Percentiles rank a stretch among this genome's conserved stretches.
Conservation (phyloP, 148 eudicot species). For the Arbutus unedo region DNA sequence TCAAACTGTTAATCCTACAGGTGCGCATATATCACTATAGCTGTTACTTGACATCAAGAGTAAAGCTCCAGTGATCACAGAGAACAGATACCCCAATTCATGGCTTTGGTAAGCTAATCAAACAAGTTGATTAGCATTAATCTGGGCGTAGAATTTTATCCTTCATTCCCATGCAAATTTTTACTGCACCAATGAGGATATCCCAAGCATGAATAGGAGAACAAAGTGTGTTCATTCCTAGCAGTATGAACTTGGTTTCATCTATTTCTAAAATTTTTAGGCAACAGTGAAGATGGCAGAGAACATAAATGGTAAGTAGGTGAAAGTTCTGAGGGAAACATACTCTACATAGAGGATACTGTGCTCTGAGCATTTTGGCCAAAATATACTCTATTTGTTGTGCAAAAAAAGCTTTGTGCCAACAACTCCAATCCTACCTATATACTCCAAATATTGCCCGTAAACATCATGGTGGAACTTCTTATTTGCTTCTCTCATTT, state of each 20-base stretch:
- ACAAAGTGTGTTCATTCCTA: not conserved
- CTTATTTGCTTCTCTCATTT: not conserved
- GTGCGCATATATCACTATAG: not conserved
- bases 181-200: not conserved
- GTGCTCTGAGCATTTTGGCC: not conserved
- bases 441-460: not conserved
- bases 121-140: not conserved
- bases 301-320: not conserved
- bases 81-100: not conserved
- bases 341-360: not conserved
- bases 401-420: not conserved
- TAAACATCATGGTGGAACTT: conserved; percentile 11
- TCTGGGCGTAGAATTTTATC: not conserved
- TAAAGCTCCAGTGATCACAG: not conserved
- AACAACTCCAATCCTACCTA: not conserved
- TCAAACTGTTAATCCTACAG: not conserved
- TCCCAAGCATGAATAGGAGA: not conserved
- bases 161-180: not conserved
- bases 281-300: no score
- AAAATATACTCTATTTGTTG: not conserved
- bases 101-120: not conserved
- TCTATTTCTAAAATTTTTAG: not conserved
- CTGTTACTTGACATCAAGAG: not conserved
- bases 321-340: not conserved
- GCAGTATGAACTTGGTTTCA: conserved; percentile 4